Base-by-base conservation (phyloP, 306 rosid genomes). In the Acacia crassicarpa region DNA sequence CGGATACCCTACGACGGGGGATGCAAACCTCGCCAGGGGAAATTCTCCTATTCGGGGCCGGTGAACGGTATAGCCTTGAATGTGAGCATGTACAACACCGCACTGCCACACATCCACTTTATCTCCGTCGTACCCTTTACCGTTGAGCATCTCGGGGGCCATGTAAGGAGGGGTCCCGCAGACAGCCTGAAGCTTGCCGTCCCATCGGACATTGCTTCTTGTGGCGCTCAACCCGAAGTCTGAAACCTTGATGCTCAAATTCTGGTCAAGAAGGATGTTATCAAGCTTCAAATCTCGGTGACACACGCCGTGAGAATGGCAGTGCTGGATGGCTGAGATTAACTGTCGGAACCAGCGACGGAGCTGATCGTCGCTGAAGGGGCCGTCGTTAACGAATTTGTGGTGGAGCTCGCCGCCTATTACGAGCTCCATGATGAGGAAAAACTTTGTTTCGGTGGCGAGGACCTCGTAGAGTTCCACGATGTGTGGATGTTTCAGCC, bases 101-200 rank as follows among this genome's bases (percentile, higher is more conserved):
- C 97, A 93, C 0, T 96, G 89, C 99, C 99, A 95, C 0, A 95
- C 69, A 23, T 95, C 99, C 8, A 87, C 91, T 75, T 86, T 93
- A 0, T 91, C 91, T 0, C 98, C 99, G 19, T 91, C 92, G 80
- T 95, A 95, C 5, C 98, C 99, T 67, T 77, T 87, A 77, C 84
- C 92, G 3, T 85, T 83, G 2, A 95, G 88, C 63, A 95, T 84
- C 88, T 95, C 99, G 0, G 99, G 99, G 15, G 98, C 93, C 82
- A 93, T 91, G 85, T 92, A 92, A 19, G 98, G 90, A 0, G 99
- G 97, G 0, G 99, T 95, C 11, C 99, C 99, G 46, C 99, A 95
- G 1, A 90, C 84, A 0, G 98, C 92, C 68, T 93, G 94, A 65
- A 95, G 92, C 30, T 87, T 69, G 0, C 94, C 93, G 48, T 95